Evolutionary conservation across 805 yeast species (phyloP).

Genomic region (Myxozyma neotropica): DNA sequence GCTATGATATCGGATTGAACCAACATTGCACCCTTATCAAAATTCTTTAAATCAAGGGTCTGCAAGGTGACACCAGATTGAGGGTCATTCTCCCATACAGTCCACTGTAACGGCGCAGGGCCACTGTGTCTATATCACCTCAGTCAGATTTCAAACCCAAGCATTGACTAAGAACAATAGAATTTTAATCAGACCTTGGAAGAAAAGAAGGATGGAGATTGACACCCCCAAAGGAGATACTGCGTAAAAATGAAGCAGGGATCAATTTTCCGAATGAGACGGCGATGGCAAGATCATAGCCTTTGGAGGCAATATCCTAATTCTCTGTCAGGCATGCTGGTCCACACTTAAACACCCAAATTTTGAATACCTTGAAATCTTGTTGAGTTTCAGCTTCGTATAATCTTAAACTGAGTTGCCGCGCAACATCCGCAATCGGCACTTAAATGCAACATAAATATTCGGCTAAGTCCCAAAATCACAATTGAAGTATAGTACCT

Average conservation of each 20-base stretch:
- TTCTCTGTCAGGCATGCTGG: background rate
- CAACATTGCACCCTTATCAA: slow-evolving; percentile 77
- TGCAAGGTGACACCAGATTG: slow-evolving; percentile 86
- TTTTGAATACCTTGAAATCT: slow-evolving; percentile 43
- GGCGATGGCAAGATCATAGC: slow-evolving; percentile 75
- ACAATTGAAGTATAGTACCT: slow-evolving; percentile 54
- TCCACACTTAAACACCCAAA: background rate
- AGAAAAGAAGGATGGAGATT: slow-evolving; percentile 92
- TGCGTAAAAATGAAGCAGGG: slow-evolving; percentile 58
- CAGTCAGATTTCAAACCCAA: background rate
- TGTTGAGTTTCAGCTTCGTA: slow-evolving; percentile 55
- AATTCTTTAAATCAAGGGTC: slow-evolving; percentile 82
- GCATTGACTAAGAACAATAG: background rate
- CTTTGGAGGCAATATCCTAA: slow-evolving; percentile 15
- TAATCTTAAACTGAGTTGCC: slow-evolving; percentile 40
- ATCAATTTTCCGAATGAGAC: slow-evolving; percentile 87
- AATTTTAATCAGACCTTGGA: slow-evolving; percentile 51
- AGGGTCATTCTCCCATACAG: slow-evolving; percentile 64
- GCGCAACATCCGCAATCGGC: slow-evolving; percentile 20
- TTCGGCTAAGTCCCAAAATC: slow-evolving; percentile 30
- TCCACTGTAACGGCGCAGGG: slow-evolving; percentile 84
- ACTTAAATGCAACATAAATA: slow-evolving; percentile 7
- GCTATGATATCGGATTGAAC: slow-evolving; percentile 54
- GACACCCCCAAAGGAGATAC: slow-evolving; percentile 64
- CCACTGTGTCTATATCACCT: slow-evolving; percentile 58